Evolutionary conservation across 768 basidiomycete genomes (phyloP).

Genomic region (Calocera cornea): DNA sequence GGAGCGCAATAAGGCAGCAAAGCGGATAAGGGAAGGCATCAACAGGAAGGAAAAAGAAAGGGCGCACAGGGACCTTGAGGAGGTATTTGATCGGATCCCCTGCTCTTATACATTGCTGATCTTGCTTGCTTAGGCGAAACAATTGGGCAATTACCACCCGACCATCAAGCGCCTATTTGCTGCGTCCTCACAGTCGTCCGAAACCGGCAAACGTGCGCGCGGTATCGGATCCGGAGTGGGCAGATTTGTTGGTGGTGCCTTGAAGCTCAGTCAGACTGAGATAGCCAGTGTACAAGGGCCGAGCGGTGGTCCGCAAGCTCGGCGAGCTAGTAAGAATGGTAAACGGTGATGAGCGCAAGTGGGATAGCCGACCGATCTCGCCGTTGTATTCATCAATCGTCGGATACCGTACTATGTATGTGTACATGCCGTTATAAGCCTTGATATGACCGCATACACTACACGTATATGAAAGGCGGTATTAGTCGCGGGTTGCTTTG

Average conservation of each 20-base stretch:
- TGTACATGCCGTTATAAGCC: background rate
- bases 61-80: conserved; percentile 43
- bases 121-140: conserved; percentile 48
- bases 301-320: background rate
- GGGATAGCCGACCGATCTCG: background rate
- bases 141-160: conserved; percentile 74
- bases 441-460: no score
- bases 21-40: conserved; percentile 59
- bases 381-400: background rate
- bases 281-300: conserved; percentile 31
- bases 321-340: conserved; percentile 1
- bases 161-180: conserved; percentile 55
- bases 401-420: background rate
- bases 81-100: conserved; percentile 33
- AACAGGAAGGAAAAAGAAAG: conserved; percentile 45
- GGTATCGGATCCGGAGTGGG: conserved; percentile 72
- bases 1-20: conserved; percentile 58
- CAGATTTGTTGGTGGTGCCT: conserved; percentile 52
- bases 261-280: conserved; percentile 52
- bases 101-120: background rate
- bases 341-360: background rate
- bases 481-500: no score
- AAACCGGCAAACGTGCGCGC: conserved; percentile 38
- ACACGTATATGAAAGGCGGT: background rate
- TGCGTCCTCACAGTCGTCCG: conserved; percentile 19